A percentile compares a stretch with the other conserved stretches of the same genome.
Conservation (phyloP, 768 basidiomycete genomes). For the Phylloporus sp. region DNA sequence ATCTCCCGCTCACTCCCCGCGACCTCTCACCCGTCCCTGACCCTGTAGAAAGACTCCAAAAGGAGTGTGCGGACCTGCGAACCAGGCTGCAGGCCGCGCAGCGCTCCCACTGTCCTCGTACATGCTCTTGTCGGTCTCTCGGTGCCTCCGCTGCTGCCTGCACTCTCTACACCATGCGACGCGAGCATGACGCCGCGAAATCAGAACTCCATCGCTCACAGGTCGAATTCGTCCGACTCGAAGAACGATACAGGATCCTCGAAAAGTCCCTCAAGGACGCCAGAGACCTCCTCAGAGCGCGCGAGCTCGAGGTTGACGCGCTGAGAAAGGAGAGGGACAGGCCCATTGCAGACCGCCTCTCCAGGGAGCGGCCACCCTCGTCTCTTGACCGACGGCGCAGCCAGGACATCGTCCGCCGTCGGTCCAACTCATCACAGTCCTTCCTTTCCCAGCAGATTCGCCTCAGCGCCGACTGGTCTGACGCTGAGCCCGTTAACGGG, state of each 20-base stretch:
- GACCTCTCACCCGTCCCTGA: slow-evolving; percentile 38
- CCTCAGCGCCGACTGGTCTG: slow-evolving; percentile 32
- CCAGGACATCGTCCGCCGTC: slow-evolving; percentile 22
- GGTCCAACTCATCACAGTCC: slow-evolving; percentile 30
- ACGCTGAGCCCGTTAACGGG: slow-evolving; percentile 15
- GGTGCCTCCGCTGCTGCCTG: slow-evolving; percentile 40
- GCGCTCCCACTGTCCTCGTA: slow-evolving; percentile 30
- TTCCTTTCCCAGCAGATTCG: slow-evolving; percentile 28
- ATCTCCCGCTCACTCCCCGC: slow-evolving; percentile 26
- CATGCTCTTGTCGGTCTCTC: slow-evolving; percentile 29
- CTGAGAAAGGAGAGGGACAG: slow-evolving; percentile 39
- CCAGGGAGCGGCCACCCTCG: slow-evolving; percentile 19
- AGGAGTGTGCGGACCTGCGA: slow-evolving; percentile 42
- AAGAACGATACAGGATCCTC: slow-evolving; percentile 58
- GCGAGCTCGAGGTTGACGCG: slow-evolving; percentile 57
- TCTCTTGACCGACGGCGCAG: slow-evolving; percentile 28
- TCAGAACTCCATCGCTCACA: slow-evolving; percentile 51
- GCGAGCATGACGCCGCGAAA: slow-evolving; percentile 54
- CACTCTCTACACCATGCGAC: slow-evolving; percentile 39
- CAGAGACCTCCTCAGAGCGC: slow-evolving; percentile 49
- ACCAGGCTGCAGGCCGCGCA: slow-evolving; percentile 37
- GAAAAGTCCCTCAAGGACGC: slow-evolving; percentile 63
- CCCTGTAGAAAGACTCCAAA: slow-evolving; percentile 35
- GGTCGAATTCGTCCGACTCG: slow-evolving; percentile 48
- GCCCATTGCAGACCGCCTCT: slow-evolving; percentile 21